Evolutionary conservation across 768 basidiomycete genomes (phyloP), one percentile per base, ranked within the genome.

Genomic region (Tulasnella sp.): DNA sequence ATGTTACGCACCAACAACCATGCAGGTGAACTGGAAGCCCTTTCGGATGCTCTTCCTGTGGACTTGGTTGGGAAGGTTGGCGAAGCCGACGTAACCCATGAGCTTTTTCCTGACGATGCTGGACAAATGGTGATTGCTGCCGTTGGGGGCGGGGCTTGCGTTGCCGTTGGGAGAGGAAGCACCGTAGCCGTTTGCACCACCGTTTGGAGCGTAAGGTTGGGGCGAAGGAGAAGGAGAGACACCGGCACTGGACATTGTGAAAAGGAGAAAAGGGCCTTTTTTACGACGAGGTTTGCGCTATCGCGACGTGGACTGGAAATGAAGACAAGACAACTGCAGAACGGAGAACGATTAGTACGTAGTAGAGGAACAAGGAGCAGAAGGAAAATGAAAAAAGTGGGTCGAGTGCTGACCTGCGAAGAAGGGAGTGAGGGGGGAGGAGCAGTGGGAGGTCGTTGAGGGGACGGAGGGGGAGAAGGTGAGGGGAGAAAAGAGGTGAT

Each of bases 31-130:
- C 87, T 99, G 96, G 90, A 99, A 99, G 72, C 98, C 97, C 88
- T 96, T 98, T 89, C 96, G 91, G 74, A 98, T 94, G 84, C 96
- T 97, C 89, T 98, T 96, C 87, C 98, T 93, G 88, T 99, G 98
- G 72, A 99, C 97, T 87, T 99, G 98, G 90, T 99, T 99, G 75
- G 98, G 98, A 76, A 99, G 90, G 87, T 98, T 99, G 85, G 97
- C 96, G 85, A 99, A 97, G 76, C 96, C 96, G 81, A 97, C 96
- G 86, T 96, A 97, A 84, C 96, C 95, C 91, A 94, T 95, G 84
- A 97, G 89, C 88, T 96, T 96, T 92, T 96, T 96, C 87, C 94
- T 93, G 82, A 90, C 89, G 84, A 89, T 87, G 54, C 24, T 54
- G 54, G 54, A 54, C 54, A 54, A 54, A 84, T 92, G 93, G 79